Evolutionary conservation across 2,329 filamentous ascomycete species (phyloP).

Genomic region (Chaetomium olivaceum): DNA sequence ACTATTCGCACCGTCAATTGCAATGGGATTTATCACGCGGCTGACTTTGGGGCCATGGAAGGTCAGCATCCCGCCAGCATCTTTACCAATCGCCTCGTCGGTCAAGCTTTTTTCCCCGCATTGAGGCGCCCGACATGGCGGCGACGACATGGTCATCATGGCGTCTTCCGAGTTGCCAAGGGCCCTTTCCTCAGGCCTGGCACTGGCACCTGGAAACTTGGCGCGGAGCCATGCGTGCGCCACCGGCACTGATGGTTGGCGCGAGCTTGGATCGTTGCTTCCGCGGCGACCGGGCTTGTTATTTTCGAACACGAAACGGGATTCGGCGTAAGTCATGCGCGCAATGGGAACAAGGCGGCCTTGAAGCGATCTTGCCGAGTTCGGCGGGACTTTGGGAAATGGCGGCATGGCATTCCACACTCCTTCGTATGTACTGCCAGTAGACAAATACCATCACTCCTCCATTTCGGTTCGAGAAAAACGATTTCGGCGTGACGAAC

Average conservation of each 20-base stretch:
- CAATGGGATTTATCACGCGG: neutral
- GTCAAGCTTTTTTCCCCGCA: conserved; percentile 14
- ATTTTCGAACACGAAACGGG: neutral
- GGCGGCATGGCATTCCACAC: neutral
- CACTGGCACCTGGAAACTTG: neutral
- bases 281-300: neutral
- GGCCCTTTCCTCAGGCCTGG: neutral
- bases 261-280: neutral
- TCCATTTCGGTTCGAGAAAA: neutral
- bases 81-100: neutral
- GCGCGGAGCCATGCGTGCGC: conserved; percentile 2
- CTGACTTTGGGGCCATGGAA: neutral
- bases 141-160: neutral
- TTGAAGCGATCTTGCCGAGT: neutral
- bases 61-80: neutral
- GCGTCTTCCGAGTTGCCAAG: neutral
- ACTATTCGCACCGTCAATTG: neutral
- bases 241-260: neutral
- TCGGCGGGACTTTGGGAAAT: neutral
- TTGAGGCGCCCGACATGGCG: neutral
- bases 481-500: neutral
- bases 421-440: no score
- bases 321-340: neutral
- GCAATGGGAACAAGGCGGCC: neutral
- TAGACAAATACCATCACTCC: no score